phyloP scores from a whole-genome alignment of 345 rosid species.

The Eucalyptus polyanthemos region DNA sequence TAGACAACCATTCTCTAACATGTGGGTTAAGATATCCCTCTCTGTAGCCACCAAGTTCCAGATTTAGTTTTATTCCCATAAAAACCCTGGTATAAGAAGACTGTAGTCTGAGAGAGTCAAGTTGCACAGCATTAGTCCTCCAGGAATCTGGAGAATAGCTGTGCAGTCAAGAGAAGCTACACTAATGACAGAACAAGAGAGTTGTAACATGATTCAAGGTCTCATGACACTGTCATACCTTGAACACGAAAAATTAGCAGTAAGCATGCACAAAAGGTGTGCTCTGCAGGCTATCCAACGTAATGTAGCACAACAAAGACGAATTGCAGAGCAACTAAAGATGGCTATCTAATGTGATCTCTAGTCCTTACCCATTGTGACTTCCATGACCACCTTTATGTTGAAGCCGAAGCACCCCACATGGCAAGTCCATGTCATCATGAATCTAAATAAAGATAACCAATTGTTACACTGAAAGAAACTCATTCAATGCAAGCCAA shows the following conservation, averaged over 20 bases:
- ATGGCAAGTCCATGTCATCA: slow-evolving; percentile 76
- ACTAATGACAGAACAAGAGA: background rate
- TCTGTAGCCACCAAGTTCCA: background rate
- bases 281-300: background rate
- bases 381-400: slow-evolving; percentile 77
- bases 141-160: background rate
- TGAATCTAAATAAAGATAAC: slow-evolving; percentile 37
- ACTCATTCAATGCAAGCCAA: background rate
- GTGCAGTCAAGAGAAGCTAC: background rate
- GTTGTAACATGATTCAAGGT: background rate
- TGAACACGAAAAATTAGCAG: background rate
- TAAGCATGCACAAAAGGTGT: background rate
- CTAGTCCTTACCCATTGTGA: slow-evolving; percentile 60
- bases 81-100: background rate
- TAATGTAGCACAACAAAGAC: background rate
- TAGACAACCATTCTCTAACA: background rate
- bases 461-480: background rate
- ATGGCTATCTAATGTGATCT: background rate
- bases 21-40: background rate
- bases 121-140: background rate
- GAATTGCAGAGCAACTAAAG: background rate
- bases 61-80: background rate
- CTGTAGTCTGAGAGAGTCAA: background rate
- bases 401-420: slow-evolving; percentile 91
- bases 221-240: background rate